These are phyloP conservation scores for Fusarium cicatricum DNA, from an alignment of 2,329 filamentous ascomycete genomes.

Conservation along the genomic window DNA sequence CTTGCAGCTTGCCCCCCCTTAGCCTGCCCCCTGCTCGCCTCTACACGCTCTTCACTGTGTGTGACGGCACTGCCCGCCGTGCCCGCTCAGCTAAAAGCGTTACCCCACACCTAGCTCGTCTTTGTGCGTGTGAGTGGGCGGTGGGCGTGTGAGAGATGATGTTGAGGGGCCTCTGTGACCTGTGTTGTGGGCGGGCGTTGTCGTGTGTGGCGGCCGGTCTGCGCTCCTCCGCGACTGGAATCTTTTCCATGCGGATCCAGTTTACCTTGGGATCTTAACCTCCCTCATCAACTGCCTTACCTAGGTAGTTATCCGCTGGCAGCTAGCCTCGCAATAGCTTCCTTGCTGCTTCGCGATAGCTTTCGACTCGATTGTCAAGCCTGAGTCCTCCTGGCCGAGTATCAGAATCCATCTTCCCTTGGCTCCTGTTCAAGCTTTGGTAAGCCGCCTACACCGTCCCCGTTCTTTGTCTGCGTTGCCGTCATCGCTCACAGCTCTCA, in stretches of 20 bases:
- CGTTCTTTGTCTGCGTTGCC: constrained; percentile 33
- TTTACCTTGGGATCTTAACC: constrained; percentile 35
- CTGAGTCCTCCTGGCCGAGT: constrained; percentile 19
- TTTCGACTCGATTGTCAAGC: constrained; percentile 19
- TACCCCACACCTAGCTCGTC: constrained; percentile 42
- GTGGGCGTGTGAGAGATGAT: constrained; percentile 30
- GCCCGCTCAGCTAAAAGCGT: constrained; percentile 41
- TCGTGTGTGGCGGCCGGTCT: constrained; percentile 41
- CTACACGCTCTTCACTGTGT: constrained; percentile 36
- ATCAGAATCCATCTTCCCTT: constrained; percentile 18
- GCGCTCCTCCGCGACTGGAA: constrained; percentile 40
- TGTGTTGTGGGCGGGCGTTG: constrained; percentile 34
- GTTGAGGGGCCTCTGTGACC: constrained; percentile 25
- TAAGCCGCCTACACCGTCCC: constrained; percentile 37
- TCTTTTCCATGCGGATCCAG: constrained; percentile 42
- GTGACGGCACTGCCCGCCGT: constrained; percentile 43
- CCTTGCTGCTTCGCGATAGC: constrained; percentile 25
- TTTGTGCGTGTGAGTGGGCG: constrained; percentile 39
- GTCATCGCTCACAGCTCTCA: constrained; percentile 38
- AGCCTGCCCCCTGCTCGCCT: constrained; percentile 28
- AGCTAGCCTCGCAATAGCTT: constrained; percentile 31
- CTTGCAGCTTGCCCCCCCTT: constrained; percentile 19
- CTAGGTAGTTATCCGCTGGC: constrained; percentile 24
- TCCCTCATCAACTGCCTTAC: constrained; percentile 30
- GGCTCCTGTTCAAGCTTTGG: constrained; percentile 32